Conservation (phyloP, 2,329 filamentous ascomycete species). For the Neofusicoccum sp. region DNA sequence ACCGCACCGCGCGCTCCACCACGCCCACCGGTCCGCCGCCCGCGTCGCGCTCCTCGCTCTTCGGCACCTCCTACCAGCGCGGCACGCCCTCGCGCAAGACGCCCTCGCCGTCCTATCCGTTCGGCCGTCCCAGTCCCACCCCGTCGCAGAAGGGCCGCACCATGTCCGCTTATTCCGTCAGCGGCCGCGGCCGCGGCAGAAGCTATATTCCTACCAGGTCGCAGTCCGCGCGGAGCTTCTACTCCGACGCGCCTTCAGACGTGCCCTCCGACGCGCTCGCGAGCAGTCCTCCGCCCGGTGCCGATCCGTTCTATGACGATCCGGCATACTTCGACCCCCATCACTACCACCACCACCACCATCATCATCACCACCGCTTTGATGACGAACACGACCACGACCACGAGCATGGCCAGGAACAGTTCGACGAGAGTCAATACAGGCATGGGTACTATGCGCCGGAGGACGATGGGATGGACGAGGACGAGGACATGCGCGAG, state of each 20-base stretch:
- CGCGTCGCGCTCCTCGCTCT: constrained; percentile 48
- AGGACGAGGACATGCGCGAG: constrained; percentile 29
- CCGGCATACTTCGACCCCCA: constrained; percentile 24
- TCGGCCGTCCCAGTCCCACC: constrained; percentile 17
- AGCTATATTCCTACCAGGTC: constrained; percentile 19
- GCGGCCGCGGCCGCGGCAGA: constrained; percentile 10
- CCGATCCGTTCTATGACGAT: constrained; percentile 21
- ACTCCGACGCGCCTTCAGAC: constrained; percentile 19
- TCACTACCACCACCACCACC: constrained; percentile 31
- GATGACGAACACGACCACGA: constrained; percentile 22
- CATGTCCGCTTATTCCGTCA: constrained; percentile 10
- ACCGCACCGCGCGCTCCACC: constrained; percentile 51
- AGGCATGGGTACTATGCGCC: constrained; percentile 3
- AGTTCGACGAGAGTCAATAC: constrained; percentile 13
- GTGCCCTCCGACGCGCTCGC: constrained; percentile 10
- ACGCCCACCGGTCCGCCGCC: constrained; percentile 57
- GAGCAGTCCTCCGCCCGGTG: constrained; percentile 40
- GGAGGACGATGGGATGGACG: constrained; percentile 27
- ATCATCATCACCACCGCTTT: constrained; percentile 14
- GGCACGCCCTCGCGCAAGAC: constrained; percentile 23
- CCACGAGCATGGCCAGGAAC: constrained; percentile 37
- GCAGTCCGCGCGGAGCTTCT: constrained; percentile 23
- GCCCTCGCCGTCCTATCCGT: constrained; percentile 21
- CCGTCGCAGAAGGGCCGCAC: constrained; percentile 18
- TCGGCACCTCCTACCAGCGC: constrained; percentile 55